Evolutionary conservation across 2,329 filamentous ascomycete genomes (phyloP), one percentile per base, ranked within the genome.

Genomic region (Clonostachys solani): DNA sequence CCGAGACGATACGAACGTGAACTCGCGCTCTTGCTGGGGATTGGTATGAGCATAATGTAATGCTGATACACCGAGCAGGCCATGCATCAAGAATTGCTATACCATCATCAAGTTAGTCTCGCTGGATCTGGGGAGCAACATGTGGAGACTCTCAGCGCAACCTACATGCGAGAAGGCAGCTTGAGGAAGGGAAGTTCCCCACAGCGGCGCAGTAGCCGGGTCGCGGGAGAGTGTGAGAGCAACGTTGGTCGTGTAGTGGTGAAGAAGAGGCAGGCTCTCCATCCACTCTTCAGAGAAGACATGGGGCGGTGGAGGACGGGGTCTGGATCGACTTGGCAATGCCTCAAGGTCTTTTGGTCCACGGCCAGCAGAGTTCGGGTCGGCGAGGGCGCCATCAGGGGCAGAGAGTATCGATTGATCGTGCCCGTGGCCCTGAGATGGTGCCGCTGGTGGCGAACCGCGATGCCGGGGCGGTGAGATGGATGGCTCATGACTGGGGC

Each of bases 41-140:
- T 54, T 38, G 19, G 46, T 42, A 33, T 52, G 42, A n/a, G 52
- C 46, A 12, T 52, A 47, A 12, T 55, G 53, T 5, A 52, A 46
- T 13, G 53, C 53, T 4, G 53, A 49, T 5, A 52, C 41, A 16
- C 52, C 53, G n/a, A 55, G 46, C 19, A 55, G 42, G 6, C 53
- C 53, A n/a, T 55, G 52, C 33, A 55, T 50, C n/a, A 55, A 47
- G 18, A 52, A 55, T 17, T 52, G 52, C 50, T 55, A 36, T 12
- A 12, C n/a, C n/a, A 4, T 42, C 17, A 18, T 16, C 19, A n/a
- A 18, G 12, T n/a, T n/a, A 16, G 36, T 45, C 23, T 33, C 29
- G 6, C 33, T 40, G 40, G 33, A 40, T 36, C 12, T 40, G 41
- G 17, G 42, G 29, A 40, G 47, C 40, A 4, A 47, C 51, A 15